Base-by-base conservation (phyloP, 768 basidiomycete genomes). In the Pulveroboletus ravenelii region DNA sequence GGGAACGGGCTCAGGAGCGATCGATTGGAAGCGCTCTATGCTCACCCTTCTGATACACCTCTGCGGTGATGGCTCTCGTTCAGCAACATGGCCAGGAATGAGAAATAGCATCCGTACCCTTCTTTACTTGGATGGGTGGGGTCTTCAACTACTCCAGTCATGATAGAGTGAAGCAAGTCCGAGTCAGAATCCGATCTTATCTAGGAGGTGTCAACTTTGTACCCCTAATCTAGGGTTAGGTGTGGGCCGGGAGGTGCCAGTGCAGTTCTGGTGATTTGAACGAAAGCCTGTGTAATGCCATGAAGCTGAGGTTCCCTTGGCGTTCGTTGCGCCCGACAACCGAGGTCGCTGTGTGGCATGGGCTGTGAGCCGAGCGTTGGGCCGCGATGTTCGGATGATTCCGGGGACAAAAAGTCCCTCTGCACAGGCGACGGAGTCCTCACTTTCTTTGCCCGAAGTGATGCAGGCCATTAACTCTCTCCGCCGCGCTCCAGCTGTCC, bases 401-500 rank as follows among this genome's bases (percentile, higher is more conserved):
- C 58, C 55, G 64, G 47, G 43, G 29, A 31, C 38, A 44, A 45
- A 42, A 36, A 10, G 36, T 36, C 6, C 8, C 14, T 29, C 29
- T 20, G 34, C 45, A 35, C 34, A 45, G 30, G 32, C 44, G 23
- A 45, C 34, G 0, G 48, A 47, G 31, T 46, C 10, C 37, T 50
- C 41, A 43, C 31, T 14, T 46, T 41, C 37, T 23, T 36, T 20
- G 41, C 17, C 41, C n/a, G 18, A 34, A 46, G 1, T 30, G 30
- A 80, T 71, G 73, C 67, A 74, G 64, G 70, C 78, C 62, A 62
- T 76, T 25, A 57, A 45, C 54, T 56, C 80, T 56, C 69, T 75
- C 48, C 82, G 84, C 67, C 78, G 79, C 44, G 67, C 75, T 41
- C 70, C 73, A 48, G 66, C 72, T 59, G 65, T 70, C 59, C 56